Percentiles rank a stretch among this genome's conserved stretches.
phyloP scores from a whole-genome alignment of 176 grass and related monocot species.

The Oryza longistaminata region DNA sequence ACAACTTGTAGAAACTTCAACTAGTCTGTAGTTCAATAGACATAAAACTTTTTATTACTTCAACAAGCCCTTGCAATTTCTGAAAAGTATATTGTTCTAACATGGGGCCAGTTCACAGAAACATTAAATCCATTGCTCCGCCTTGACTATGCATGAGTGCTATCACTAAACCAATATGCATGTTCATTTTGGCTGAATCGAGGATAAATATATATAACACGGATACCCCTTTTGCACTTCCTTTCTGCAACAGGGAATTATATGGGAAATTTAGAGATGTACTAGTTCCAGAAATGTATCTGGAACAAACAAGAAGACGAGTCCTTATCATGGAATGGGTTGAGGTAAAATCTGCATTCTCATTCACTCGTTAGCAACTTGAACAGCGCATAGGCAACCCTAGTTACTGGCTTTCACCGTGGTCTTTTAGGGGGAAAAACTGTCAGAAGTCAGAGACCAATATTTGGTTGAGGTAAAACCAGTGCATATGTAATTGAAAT shows the following conservation, averaged over 20 bases:
- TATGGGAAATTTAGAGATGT: constrained; percentile 87
- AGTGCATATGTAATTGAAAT: background rate
- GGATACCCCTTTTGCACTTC: background rate
- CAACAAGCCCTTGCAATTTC: background rate
- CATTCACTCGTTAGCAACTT: constrained; percentile 24
- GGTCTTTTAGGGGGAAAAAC: constrained; percentile 68
- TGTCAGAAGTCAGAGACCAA: constrained; percentile 85
- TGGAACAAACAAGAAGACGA: constrained; percentile 61
- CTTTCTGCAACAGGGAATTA: constrained; percentile 62
- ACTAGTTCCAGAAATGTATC: constrained; percentile 88
- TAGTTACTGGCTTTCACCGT: constrained; percentile 1
- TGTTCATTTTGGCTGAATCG: background rate
- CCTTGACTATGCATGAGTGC: background rate
- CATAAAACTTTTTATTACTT: background rate
- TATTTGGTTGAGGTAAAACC: constrained; percentile 91
- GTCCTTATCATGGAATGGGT: constrained; percentile 99
- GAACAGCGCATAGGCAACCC: constrained; percentile 8
- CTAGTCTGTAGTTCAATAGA: background rate
- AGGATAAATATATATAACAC: background rate
- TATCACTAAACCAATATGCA: background rate
- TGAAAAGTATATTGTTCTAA: background rate
- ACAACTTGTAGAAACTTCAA: background rate
- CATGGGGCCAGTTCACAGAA: background rate
- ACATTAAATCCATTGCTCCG: background rate
- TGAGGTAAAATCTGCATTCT: constrained; percentile 54